Conservation (phyloP, 2,329 filamentous ascomycete species). For the Dactylonectria macrodidyma region DNA sequence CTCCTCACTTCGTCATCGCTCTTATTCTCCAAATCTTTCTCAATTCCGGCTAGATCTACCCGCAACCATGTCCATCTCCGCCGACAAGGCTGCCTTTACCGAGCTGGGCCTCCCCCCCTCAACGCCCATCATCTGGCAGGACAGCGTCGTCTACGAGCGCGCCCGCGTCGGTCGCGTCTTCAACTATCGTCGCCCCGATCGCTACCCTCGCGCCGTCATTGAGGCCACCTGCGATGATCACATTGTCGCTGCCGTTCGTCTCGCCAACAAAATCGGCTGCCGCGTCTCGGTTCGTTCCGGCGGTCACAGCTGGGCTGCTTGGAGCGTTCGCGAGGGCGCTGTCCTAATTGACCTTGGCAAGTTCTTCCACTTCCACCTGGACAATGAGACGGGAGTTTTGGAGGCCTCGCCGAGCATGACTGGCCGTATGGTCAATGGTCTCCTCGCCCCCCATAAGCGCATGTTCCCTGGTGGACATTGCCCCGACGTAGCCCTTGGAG, state of each 20-base stretch:
- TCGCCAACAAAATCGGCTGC: slow-evolving; percentile 50
- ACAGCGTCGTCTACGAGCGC: slow-evolving; percentile 42
- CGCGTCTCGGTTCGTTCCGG: slow-evolving; percentile 64
- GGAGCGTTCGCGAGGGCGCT: slow-evolving; percentile 63
- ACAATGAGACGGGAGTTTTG: slow-evolving; percentile 56
- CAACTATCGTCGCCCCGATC: slow-evolving; percentile 55
- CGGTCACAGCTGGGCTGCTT: slow-evolving; percentile 65
- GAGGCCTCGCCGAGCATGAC: slow-evolving; percentile 64
- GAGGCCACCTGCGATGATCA: slow-evolving; percentile 55
- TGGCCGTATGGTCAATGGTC: slow-evolving; percentile 58
- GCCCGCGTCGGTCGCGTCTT: slow-evolving; percentile 58
- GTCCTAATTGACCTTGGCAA: slow-evolving; percentile 57
- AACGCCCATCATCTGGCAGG: slow-evolving; percentile 44
- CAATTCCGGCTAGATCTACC: background rate
- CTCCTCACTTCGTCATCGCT: background rate
- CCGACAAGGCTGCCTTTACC: slow-evolving; percentile 17
- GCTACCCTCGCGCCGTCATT: slow-evolving; percentile 59
- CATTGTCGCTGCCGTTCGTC: slow-evolving; percentile 55
- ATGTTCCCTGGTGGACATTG: slow-evolving; percentile 70
- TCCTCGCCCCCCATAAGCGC: slow-evolving; percentile 54
- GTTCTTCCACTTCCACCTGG: slow-evolving; percentile 53
- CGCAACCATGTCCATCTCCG: slow-evolving; percentile 15
- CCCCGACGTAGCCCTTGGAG: slow-evolving; percentile 70
- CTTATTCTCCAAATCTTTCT: background rate
- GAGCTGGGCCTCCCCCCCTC: slow-evolving; percentile 29